Evolutionary conservation across 345 rosid species (phyloP).

Genomic region (Cardamine resedifolia): DNA sequence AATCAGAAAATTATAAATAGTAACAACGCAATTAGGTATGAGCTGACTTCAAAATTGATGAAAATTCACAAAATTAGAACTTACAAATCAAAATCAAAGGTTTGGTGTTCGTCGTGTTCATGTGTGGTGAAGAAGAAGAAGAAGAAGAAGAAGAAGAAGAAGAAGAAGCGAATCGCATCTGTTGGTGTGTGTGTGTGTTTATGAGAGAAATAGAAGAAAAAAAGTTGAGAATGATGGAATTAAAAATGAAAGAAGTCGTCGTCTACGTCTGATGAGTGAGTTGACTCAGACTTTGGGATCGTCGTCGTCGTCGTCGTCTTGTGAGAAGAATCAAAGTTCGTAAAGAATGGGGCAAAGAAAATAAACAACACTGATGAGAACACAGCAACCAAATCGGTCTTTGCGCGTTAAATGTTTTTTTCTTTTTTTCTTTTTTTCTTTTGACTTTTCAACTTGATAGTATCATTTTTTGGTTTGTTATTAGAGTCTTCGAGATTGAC

Average conservation of each 20-base stretch:
- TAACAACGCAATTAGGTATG: background rate
- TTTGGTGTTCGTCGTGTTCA: conserved; percentile 3
- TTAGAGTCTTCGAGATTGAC: too few relatives aligned
- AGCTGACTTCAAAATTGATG: conserved; percentile 8
- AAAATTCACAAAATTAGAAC: background rate
- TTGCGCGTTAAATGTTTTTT: conserved; percentile 33
- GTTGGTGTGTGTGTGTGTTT: background rate
- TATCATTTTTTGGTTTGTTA: background rate
- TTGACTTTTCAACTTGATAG: conserved; percentile 28
- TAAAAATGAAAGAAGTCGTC: background rate
- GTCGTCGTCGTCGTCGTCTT: conserved; percentile 17
- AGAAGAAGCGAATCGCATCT: conserved; percentile 7
- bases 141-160: conserved; percentile 13
- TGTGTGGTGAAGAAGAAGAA: background rate
- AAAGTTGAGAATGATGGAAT: conserved; percentile 2
- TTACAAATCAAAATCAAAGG: background rate
- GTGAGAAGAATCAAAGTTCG: conserved; percentile 28
- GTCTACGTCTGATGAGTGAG: conserved; percentile 6
- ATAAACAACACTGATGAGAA: conserved; percentile 12
- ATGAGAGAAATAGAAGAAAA: background rate
- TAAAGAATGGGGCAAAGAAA: conserved; percentile 21
- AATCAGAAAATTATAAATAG: background rate
- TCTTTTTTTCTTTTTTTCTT: background rate
- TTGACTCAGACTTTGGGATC: conserved; percentile 36
- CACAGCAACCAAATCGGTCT: conserved; percentile 29